Evolutionary conservation across 1,284 basidiomycete species (phyloP).

Genomic region (Cryptococcus wingfieldii): DNA sequence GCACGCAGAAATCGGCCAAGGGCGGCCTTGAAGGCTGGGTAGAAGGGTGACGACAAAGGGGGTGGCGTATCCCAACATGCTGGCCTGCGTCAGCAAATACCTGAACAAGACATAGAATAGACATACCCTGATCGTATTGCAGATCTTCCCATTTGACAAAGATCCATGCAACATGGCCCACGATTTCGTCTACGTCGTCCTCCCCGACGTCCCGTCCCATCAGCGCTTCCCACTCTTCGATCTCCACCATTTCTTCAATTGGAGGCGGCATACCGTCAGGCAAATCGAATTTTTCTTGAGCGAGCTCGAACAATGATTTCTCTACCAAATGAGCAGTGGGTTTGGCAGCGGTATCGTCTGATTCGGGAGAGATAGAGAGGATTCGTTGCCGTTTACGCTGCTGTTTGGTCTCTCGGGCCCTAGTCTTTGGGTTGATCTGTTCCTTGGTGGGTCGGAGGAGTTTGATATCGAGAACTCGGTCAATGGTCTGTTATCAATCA

Average conservation of each 20-base stretch:
- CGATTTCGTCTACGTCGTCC: conserved; percentile 58
- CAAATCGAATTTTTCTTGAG: conserved; percentile 1
- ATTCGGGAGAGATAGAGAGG: conserved; percentile 27
- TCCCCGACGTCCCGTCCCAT: conserved; percentile 52
- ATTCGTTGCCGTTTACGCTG: conserved; percentile 6
- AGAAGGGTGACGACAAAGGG: conserved; percentile 44
- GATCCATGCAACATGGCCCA: conserved; percentile 39
- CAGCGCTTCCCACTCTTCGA: conserved; percentile 57
- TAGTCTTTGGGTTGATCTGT: background rate
- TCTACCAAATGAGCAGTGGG: conserved; percentile 28
- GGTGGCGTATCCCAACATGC: conserved; percentile 91
- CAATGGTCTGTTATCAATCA: conserved; percentile 55
- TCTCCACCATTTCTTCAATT: conserved; percentile 28
- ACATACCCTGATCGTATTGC: conserved; percentile 76
- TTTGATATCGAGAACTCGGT: conserved; percentile 71
- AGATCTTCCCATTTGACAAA: conserved; percentile 81
- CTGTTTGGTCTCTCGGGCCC: background rate
- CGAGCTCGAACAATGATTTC: conserved; percentile 1
- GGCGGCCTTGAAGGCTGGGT: conserved; percentile 62
- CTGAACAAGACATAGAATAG: background rate
- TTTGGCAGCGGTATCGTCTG: conserved; percentile 24
- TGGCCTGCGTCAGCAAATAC: conserved; percentile 29
- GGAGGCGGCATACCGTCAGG: conserved; percentile 36
- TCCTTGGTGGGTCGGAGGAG: conserved; percentile 52
- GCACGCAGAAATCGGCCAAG: conserved; percentile 64